Evolutionary conservation across 768 basidiomycete genomes (phyloP).

Genomic region (Nidularia pulvinata): DNA sequence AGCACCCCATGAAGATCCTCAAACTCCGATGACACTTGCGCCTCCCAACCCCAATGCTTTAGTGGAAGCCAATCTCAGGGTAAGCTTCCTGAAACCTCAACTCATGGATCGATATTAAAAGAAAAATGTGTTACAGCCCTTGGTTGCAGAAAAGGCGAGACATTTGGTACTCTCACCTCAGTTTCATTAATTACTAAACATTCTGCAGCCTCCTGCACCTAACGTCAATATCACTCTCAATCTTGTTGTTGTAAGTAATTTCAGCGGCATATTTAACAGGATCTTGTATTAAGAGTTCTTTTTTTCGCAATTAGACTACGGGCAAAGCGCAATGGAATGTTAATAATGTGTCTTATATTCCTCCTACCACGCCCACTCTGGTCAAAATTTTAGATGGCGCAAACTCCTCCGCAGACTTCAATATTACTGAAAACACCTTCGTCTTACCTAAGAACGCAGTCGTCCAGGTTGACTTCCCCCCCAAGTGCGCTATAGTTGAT

Average conservation of each 20-base stretch:
- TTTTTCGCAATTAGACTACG: constrained; percentile 5
- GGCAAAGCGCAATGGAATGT: constrained; percentile 26
- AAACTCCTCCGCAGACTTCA: constrained; percentile 19
- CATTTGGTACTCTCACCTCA: background rate
- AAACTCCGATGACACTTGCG: constrained; percentile 15
- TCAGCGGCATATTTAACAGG: background rate
- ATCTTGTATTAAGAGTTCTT: background rate
- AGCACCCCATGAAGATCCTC: constrained; percentile 24
- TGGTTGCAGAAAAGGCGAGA: constrained; percentile 2
- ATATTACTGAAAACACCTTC: constrained; percentile 32
- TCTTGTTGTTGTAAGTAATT: constrained; percentile 13
- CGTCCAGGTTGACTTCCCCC: constrained; percentile 34
- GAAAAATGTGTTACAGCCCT: constrained; percentile 6
- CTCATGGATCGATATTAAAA: background rate
- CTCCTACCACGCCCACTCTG: constrained; percentile 23
- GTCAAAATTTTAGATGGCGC: constrained; percentile 34
- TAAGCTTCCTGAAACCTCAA: background rate
- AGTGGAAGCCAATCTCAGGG: constrained; percentile 17
- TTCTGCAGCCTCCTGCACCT: constrained; percentile 13
- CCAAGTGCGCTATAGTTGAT: constrained; percentile 12
- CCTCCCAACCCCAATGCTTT: constrained; percentile 16
- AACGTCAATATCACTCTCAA: constrained; percentile 21
- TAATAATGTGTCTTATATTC: constrained; percentile 24
- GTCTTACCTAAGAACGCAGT: constrained; percentile 30
- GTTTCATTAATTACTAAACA: constrained; percentile 5